Conservation (phyloP, 352 stramenopile species). For the Pilasporangium apinafurcum region DNA sequence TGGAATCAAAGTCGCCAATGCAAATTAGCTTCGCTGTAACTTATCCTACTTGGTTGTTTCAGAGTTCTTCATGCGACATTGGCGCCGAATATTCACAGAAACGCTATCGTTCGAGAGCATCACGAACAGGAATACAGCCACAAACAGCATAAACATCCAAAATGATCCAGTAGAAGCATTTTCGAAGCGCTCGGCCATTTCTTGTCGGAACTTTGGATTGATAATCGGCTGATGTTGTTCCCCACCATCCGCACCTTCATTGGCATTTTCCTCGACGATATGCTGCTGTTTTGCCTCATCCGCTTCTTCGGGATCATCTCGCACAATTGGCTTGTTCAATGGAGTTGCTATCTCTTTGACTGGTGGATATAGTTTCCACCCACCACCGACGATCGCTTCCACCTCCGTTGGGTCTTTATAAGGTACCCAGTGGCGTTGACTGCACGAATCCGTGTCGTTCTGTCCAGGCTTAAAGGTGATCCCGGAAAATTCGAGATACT, state of each 20-base stretch:
- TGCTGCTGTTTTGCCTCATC: conserved; percentile 15
- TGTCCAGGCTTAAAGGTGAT: conserved; percentile 38
- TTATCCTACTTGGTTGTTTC: conserved; percentile 25
- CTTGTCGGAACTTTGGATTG: conserved; percentile 34
- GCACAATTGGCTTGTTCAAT: conserved; percentile 9
- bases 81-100: conserved; percentile 44
- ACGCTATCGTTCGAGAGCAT: conserved; percentile 61
- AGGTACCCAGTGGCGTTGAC: conserved; percentile 70
- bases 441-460: conserved; percentile 56
- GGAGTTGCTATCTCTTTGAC: not conserved
- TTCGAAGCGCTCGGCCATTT: conserved; percentile 22
- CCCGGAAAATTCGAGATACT: conserved; percentile 55
- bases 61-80: conserved; percentile 32
- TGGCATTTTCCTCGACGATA: conserved; percentile 24
- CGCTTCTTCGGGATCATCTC: conserved; percentile 26
- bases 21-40: too few relatives aligned
- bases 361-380: conserved; percentile 56
- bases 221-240: conserved; percentile 17
- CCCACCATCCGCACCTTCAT: conserved; percentile 24
- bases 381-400: conserved; percentile 35
- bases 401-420: conserved; percentile 49
- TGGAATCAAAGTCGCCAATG: too few relatives aligned
- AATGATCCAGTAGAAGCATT: conserved; percentile 24
- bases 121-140: conserved; percentile 49
- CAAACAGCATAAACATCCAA: conserved; percentile 46